Percentiles rank a stretch among this genome's conserved stretches.
Conservation (phyloP, 495 filamentous ascomycete species). For the Penicillium argentinense region DNA sequence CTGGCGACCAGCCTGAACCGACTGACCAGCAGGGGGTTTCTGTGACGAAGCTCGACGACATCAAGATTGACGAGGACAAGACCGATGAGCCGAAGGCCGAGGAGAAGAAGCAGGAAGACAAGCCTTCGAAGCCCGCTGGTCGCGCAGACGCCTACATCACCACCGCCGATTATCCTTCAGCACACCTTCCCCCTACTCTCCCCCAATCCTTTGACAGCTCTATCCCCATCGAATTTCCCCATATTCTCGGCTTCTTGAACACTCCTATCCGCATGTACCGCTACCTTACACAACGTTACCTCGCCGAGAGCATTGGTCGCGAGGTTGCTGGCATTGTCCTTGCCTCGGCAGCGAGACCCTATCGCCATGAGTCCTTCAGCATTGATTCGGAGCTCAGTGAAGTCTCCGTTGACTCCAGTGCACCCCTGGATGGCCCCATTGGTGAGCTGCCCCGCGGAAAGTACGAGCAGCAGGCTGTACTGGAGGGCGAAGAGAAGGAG, state of each 20-base stretch:
- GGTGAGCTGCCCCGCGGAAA: slow-evolving; percentile 13
- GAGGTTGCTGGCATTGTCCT: slow-evolving; percentile 84
- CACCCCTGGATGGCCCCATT: slow-evolving; percentile 17
- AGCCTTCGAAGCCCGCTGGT: slow-evolving; percentile 53
- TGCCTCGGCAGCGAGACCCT: slow-evolving; percentile 55
- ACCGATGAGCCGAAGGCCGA: slow-evolving; percentile 40
- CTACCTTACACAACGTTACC: slow-evolving; percentile 79
- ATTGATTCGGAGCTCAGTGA: slow-evolving; percentile 23
- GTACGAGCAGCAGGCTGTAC: slow-evolving; percentile 69
- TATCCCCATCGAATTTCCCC: slow-evolving; percentile 74
- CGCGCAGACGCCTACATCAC: slow-evolving; percentile 63
- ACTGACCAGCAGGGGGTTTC: slow-evolving; percentile 19
- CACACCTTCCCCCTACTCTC: slow-evolving; percentile 56
- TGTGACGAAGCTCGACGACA: neutral
- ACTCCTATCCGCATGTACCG: slow-evolving; percentile 84
- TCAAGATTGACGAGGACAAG: slow-evolving; percentile 27
- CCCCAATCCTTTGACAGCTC: slow-evolving; percentile 66
- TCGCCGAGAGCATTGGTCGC: slow-evolving; percentile 88
- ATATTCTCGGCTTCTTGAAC: slow-evolving; percentile 91
- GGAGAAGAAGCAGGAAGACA: slow-evolving; percentile 42
- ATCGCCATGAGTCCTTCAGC: slow-evolving; percentile 30
- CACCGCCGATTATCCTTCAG: slow-evolving; percentile 63
- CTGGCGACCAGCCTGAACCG: slow-evolving; percentile 14
- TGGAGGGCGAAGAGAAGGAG: slow-evolving; percentile 75
- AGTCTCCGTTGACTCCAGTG: slow-evolving; percentile 34